Evolutionary conservation across 768 basidiomycete genomes (phyloP).

Genomic region (Pisolithus microcarpus): DNA sequence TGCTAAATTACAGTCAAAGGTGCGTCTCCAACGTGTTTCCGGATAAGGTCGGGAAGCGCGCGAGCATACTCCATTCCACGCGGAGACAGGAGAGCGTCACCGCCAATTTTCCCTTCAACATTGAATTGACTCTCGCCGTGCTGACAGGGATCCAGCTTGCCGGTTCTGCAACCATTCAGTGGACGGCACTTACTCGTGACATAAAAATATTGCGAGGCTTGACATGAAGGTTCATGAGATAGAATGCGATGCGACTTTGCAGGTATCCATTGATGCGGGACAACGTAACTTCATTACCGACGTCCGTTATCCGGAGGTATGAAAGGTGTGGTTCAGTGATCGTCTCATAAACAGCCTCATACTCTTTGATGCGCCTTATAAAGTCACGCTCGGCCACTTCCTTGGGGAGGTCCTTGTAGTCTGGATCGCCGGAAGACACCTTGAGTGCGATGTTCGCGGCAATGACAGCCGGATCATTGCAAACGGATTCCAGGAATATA

Average conservation of each 20-base stretch:
- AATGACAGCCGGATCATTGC: slow-evolving; percentile 89
- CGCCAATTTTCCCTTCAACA: slow-evolving; percentile 93
- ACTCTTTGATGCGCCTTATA: slow-evolving; percentile 80
- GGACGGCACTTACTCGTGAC: slow-evolving; percentile 62
- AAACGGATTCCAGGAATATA: slow-evolving; percentile 92
- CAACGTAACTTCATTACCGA: slow-evolving; percentile 83
- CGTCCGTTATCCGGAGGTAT: slow-evolving; percentile 88
- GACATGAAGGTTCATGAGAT: slow-evolving; percentile 96
- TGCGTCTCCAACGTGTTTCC: slow-evolving; percentile 84
- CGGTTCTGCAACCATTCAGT: slow-evolving; percentile 1
- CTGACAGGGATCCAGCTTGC: slow-evolving; percentile 34
- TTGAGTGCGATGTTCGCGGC: slow-evolving; percentile 96
- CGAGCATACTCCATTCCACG: slow-evolving; percentile 80
- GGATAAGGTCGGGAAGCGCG: slow-evolving; percentile 82
- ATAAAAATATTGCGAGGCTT: slow-evolving; percentile 96
- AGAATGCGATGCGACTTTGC: slow-evolving; percentile 95
- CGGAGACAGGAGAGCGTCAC: slow-evolving; percentile 84
- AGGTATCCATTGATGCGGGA: slow-evolving; percentile 90
- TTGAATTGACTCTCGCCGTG: slow-evolving; percentile 99
- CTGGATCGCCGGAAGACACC: slow-evolving; percentile 93
- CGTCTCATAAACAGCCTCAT: slow-evolving; percentile 94
- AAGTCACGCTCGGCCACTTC: slow-evolving; percentile 90
- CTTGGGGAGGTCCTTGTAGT: slow-evolving; percentile 84
- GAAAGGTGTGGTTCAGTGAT: slow-evolving; percentile 87
- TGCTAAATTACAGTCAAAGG: slow-evolving; percentile 62